Conservation (phyloP, 1,139 yeast species). For the Diutina siamensis region DNA sequence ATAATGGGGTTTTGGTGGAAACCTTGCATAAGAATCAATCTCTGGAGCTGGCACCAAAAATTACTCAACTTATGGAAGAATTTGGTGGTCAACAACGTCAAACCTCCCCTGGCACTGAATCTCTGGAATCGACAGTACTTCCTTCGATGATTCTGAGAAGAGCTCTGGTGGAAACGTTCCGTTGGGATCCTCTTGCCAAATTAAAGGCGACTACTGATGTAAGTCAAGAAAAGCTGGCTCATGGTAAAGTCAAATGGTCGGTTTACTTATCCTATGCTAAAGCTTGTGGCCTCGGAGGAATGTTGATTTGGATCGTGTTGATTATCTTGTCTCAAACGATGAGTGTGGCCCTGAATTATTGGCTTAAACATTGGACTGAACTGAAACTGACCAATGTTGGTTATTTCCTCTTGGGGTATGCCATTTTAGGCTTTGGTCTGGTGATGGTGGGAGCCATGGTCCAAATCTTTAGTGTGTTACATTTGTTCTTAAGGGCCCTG, state of each 20-base stretch:
- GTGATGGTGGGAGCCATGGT: constrained; percentile 15
- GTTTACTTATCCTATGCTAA: constrained; percentile 16
- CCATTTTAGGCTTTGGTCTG: constrained; percentile 18
- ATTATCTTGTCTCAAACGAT: neutral
- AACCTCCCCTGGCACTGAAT: neutral
- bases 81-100: neutral
- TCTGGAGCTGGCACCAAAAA: constrained; percentile 14
- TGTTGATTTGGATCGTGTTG: constrained; percentile 10
- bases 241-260: constrained; percentile 18
- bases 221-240: constrained; percentile 15
- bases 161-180: constrained; percentile 6
- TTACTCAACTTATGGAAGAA: constrained; percentile 14
- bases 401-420: constrained; percentile 18
- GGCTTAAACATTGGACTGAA: constrained; percentile 56
- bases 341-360: constrained; percentile 30
- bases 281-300: constrained; percentile 18
- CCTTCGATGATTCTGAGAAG: constrained; percentile 13
- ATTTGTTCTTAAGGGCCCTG: constrained; percentile 15
- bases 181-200: neutral
- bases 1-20: constrained; percentile 19
- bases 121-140: neutral
- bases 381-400: constrained; percentile 18
- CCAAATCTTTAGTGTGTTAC: constrained; percentile 14
- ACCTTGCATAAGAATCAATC: constrained; percentile 7
- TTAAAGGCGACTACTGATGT: neutral